Evolutionary conservation across 108 stramenopile species (phyloP).

Genomic region (Discostella stelligeroides): DNA sequence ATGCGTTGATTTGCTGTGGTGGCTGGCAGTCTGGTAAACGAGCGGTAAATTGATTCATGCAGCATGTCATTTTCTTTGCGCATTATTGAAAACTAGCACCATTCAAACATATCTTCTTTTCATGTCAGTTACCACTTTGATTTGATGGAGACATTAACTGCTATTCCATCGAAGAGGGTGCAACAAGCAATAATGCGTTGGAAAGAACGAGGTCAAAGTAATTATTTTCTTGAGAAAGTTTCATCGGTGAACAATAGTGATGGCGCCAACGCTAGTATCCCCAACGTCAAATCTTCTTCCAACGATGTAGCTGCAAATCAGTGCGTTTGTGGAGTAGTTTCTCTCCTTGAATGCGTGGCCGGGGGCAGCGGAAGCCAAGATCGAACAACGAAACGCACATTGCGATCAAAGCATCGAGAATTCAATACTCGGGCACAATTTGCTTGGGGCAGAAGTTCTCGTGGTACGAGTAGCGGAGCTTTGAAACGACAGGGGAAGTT

Average conservation of each 20-base stretch:
- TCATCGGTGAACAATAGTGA: neutral
- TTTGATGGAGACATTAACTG: slow-evolving; percentile 59
- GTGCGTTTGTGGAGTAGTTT: slow-evolving; percentile 63
- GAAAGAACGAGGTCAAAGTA: slow-evolving; percentile 30
- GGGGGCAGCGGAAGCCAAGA: slow-evolving; percentile 16
- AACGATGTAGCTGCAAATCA: slow-evolving; percentile 1
- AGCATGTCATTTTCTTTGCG: no score
- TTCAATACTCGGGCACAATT: slow-evolving; percentile 62
- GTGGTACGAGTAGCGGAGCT: slow-evolving; percentile 13
- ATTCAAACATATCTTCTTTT: neutral
- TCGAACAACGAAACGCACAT: slow-evolving; percentile 46
- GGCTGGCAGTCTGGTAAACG: no score
- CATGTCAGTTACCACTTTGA: slow-evolving; percentile 84
- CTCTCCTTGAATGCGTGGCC: slow-evolving; percentile 68
- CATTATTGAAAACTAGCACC: neutral
- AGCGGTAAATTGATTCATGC: no score
- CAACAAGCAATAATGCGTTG: slow-evolving; percentile 15
- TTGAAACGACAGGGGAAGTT: slow-evolving; percentile 16
- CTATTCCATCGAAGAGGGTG: slow-evolving; percentile 8
- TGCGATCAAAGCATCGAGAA: slow-evolving; percentile 49
- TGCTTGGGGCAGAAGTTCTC: slow-evolving; percentile 27
- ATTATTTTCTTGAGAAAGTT: slow-evolving; percentile 21
- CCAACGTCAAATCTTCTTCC: neutral
- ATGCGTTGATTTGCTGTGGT: neutral
- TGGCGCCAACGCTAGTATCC: neutral